Base-by-base conservation (phyloP, 2,329 filamentous ascomycete genomes). In the Epichloe hybrida region DNA sequence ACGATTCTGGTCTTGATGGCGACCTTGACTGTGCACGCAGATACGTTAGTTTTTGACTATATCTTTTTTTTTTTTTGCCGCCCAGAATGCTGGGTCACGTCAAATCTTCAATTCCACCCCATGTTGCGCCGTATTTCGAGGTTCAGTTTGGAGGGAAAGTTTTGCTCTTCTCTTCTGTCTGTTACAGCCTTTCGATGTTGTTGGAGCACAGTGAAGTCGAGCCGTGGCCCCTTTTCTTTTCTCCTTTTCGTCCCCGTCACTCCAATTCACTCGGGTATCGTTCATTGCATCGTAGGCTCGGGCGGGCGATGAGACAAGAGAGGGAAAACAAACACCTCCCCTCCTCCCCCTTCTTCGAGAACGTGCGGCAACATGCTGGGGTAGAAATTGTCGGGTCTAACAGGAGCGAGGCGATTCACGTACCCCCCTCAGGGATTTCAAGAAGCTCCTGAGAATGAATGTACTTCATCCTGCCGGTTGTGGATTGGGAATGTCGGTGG, bases 381-480 rank as follows among this genome's bases (percentile, higher is more conserved):
- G 44, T n/a, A n/a, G 15, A 1, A 38, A 47, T 46, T 21, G 44
- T 46, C 15, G 15, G 17, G 41, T n/a, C 44, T 23, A 20, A 23
- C 34, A 7, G 20, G 6, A 45, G 31, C 2, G 13, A n/a, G 11
- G 20, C 4, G 5, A 3, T 21, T 37, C 35, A 86, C 88, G 77
- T 84, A 95, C 89, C 89, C 80, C 90, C 88, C 74, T 96, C 88
- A 69, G 94, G 93, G 76, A 98, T 88, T 69, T 84, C 81, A 77
- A 98, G 81, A 76, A 81, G 80, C 84, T 98, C 91, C 79, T 91
- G 81, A 70, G 88, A 95, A 83, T 96, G 89, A 79, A 98, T 95
- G 88, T 96, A 97, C 81, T 87, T 94, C 93, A 97, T 97, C 78
- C 87, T 96, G 86, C 77, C 75, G 73, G 71, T 71, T 66, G 68